These are phyloP conservation scores for Botryosphaeria agaves DNA, from an alignment of 2,329 filamentous ascomycete species.

Conservation along the genomic window DNA sequence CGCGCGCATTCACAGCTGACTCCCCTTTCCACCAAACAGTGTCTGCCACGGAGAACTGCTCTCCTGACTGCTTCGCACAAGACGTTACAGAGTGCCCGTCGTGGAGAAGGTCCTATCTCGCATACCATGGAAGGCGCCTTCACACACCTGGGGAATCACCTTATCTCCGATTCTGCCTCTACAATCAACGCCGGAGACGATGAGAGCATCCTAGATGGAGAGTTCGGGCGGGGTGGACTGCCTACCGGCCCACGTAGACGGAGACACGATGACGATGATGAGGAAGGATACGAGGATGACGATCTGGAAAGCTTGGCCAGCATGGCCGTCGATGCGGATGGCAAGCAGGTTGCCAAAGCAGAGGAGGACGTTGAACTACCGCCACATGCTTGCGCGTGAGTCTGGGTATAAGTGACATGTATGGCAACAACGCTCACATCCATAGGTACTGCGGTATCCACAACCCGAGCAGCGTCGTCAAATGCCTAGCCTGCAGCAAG, in stretches of 20 bases:
- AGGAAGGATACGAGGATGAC: conserved; percentile 70
- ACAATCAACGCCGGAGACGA: conserved; percentile 81
- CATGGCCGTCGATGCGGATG: conserved; percentile 58
- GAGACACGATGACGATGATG: conserved; percentile 75
- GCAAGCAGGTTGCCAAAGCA: conserved; percentile 29
- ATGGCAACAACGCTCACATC: conserved; percentile 4
- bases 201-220: conserved; percentile 61
- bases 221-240: conserved; percentile 37
- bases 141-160: conserved; percentile 71
- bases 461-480: conserved; percentile 86
- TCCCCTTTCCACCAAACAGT: neutral
- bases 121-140: conserved; percentile 66
- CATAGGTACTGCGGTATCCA: conserved; percentile 90
- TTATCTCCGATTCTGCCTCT: conserved; percentile 67
- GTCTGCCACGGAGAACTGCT: neutral
- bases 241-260: conserved; percentile 43
- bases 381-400: conserved; percentile 87
- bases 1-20: conserved; percentile 6
- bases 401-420: conserved; percentile 12
- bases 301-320: conserved; percentile 57
- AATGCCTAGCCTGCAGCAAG: conserved; percentile 87
- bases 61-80: no score
- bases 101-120: no score
- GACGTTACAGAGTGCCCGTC: no score
- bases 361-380: conserved; percentile 79